Conservation (phyloP, 371 early-diverging fungal genomes). For the Mortierella sp. region DNA sequence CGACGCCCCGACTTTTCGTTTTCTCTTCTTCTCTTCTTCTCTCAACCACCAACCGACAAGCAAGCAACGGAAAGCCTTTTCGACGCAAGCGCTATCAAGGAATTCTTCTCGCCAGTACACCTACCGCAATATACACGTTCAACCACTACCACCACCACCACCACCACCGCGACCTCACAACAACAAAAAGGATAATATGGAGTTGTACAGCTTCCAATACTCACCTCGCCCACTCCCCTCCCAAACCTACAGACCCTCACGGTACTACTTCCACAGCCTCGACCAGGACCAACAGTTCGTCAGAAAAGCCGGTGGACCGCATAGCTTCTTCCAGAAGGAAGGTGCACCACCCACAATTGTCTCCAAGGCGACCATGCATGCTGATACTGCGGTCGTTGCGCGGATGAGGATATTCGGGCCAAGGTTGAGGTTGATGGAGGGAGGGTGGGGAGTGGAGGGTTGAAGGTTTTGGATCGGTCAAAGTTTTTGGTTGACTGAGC, state of each 20-base stretch:
- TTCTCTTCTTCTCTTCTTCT: not conserved
- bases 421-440: not conserved
- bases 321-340: constrained; percentile 31
- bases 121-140: too few relatives aligned
- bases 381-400: not conserved
- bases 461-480: constrained; percentile 31
- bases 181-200: constrained; percentile 15
- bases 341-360: constrained; percentile 12
- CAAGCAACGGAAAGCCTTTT: not conserved
- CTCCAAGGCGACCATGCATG: not conserved
- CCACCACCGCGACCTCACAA: not conserved
- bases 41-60: not conserved
- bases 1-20: not conserved
- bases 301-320: constrained; percentile 1
- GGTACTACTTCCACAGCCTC: constrained; percentile 45
- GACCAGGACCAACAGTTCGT: constrained; percentile 27
- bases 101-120: not conserved
- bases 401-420: not conserved
- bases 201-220: constrained; percentile 45
- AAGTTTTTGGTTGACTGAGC: constrained; percentile 24
- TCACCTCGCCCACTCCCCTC: constrained; percentile 42
- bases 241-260: constrained; percentile 28
- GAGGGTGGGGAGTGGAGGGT: not conserved
- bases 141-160: not conserved
- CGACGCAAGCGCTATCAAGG: not conserved